Conservation (phyloP, 2,329 filamentous ascomycete species). For the Paraphoma sp. region DNA sequence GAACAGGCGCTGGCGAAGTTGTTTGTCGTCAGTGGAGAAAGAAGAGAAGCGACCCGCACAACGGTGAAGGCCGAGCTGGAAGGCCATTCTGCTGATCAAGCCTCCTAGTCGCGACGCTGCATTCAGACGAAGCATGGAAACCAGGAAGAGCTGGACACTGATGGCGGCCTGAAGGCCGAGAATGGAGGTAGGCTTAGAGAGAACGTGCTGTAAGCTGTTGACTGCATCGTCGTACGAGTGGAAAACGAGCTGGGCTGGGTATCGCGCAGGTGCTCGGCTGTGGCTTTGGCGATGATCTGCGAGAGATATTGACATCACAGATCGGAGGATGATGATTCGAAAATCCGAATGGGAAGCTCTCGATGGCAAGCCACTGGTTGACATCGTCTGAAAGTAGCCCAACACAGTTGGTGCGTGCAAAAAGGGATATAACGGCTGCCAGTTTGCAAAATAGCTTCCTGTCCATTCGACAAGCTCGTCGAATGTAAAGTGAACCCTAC, state of each 20-base stretch:
- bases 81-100: slow-evolving; percentile 61
- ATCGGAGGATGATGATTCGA: slow-evolving; percentile 55
- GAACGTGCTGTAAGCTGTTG: slow-evolving; percentile 55
- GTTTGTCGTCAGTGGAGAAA: slow-evolving; percentile 56
- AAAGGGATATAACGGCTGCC: slow-evolving; percentile 65
- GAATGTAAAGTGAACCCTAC: slow-evolving; percentile 45
- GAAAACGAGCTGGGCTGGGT: slow-evolving; percentile 57
- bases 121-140: slow-evolving; percentile 64
- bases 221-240: slow-evolving; percentile 58
- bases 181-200: slow-evolving; percentile 57
- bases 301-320: slow-evolving; percentile 61
- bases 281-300: slow-evolving; percentile 58
- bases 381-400: slow-evolving; percentile 53
- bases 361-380: slow-evolving; percentile 39
- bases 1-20: slow-evolving; percentile 61
- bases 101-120: slow-evolving; percentile 64
- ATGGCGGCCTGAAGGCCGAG: slow-evolving; percentile 57
- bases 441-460: slow-evolving; percentile 62
- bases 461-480: slow-evolving; percentile 60
- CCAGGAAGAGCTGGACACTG: slow-evolving; percentile 61
- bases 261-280: slow-evolving; percentile 20
- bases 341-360: slow-evolving; percentile 31
- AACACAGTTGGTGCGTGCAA: slow-evolving; percentile 62
- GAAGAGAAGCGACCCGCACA: slow-evolving; percentile 61
- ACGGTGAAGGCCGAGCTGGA: slow-evolving; percentile 65